Base-by-base conservation (phyloP, 2,329 filamentous ascomycete genomes). In the Penicillium fuscoglaucum region DNA sequence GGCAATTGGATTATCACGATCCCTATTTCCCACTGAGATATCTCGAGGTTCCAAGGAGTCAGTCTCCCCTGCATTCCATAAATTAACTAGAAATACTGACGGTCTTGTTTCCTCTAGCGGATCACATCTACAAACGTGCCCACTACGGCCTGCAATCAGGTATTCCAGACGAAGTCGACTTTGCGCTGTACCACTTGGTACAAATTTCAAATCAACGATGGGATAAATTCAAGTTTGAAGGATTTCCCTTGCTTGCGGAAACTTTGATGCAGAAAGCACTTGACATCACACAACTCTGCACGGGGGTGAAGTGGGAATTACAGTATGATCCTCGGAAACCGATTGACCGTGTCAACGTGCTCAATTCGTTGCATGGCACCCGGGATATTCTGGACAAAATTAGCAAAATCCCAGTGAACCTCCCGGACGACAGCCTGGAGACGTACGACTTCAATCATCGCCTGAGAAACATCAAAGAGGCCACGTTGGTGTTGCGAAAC, bases 141-240 rank as follows among this genome's bases (percentile, higher is more conserved):
- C 83, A 96, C 39, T 87, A 93, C 66, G 88, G 93, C 5, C 79
- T 99, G 28, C 89, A 90, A 61, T 96, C 91, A 15, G 86, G 86
- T 2, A 85, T 96, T 28, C 84, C 84, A 4, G 84, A 87, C 13
- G 93, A 99, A 72, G 90, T 97, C 68, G 87, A 91, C n/a, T 98
- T 96, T 76, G 93, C 92, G 0, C 80, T 98, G 12, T 91, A 96
- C 68, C 93, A 98, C 68, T 79, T 98, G 4, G 92, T 98, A 59
- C 96, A 96, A 72, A 97, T 98, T 29, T 97, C 93, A 0, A 95
- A 89, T 70, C 93, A 98, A 74, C 86, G 93, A 44, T 93, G 93
- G 46, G 95, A 98, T 72, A 96, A 96, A 75, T 97, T 96, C 77
- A 90, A 91, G 60, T 97, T 98, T 65, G 92, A 96, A 67, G 90